Evolutionary conservation across 2,329 filamentous ascomycete species (phyloP).

Genomic region (Colletotrichum melonis): DNA sequence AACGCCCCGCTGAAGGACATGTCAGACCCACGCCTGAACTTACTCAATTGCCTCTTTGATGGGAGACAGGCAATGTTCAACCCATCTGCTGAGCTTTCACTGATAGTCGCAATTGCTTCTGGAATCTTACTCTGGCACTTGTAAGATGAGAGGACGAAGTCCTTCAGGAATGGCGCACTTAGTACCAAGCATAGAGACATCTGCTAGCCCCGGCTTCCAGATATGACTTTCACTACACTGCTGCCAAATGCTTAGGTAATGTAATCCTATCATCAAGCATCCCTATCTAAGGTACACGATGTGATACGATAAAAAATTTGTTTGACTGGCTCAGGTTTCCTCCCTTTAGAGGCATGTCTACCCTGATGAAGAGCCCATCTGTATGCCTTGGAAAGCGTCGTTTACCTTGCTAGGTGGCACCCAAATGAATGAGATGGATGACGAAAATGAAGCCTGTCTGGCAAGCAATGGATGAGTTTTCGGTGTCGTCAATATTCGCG

Average conservation of each 20-base stretch:
- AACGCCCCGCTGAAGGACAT: constrained; percentile 1
- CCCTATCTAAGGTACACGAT: too few relatives aligned
- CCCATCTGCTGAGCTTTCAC: too few relatives aligned
- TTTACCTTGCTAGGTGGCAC: not conserved
- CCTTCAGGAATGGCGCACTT: not conserved
- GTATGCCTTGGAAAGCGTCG: not conserved
- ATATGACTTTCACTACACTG: not conserved
- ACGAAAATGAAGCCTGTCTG: not conserved
- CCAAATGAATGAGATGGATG: too few relatives aligned
- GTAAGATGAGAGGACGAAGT: not conserved
- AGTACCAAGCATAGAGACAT: not conserved
- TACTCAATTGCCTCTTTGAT: not conserved
- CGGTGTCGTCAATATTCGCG: too few relatives aligned
- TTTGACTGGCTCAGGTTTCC: too few relatives aligned
- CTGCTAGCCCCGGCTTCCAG: not conserved
- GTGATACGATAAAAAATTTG: too few relatives aligned
- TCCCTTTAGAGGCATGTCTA: not conserved
- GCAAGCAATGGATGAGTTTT: too few relatives aligned
- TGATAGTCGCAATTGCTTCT: not conserved
- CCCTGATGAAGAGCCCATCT: not conserved
- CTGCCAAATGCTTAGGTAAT: not conserved
- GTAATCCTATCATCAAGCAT: not conserved
- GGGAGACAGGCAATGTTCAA: not conserved
- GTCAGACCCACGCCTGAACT: not conserved
- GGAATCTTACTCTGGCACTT: not conserved